Conservation (phyloP, 306 rosid genomes). For the Quercus cerris region DNA sequence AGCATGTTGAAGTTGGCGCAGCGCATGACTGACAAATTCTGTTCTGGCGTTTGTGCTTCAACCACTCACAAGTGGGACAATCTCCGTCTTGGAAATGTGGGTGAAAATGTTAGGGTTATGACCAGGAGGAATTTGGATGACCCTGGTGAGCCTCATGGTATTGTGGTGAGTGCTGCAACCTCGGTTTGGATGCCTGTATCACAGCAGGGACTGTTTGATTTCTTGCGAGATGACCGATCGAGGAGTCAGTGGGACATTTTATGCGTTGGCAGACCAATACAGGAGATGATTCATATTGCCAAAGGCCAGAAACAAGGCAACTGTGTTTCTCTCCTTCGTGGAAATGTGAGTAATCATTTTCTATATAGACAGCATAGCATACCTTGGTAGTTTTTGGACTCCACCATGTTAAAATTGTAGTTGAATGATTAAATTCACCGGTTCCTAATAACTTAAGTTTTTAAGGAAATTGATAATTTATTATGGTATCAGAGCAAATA, state of each 20-base stretch:
- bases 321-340: conserved; percentile 63
- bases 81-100: conserved; percentile 35
- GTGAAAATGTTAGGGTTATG: conserved; percentile 61
- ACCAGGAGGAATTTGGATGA: conserved; percentile 42
- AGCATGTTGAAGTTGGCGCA: conserved; percentile 68
- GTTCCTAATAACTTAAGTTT: too few species aligned
- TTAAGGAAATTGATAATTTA: too few species aligned
- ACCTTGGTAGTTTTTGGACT: background rate
- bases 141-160: conserved; percentile 59
- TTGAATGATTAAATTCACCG: too few species aligned
- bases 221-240: conserved; percentile 46
- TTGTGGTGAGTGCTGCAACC: conserved; percentile 74
- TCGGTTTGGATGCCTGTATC: conserved; percentile 74
- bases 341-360: conserved; percentile 43
- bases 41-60: conserved; percentile 65
- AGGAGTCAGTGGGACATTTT: conserved; percentile 76
- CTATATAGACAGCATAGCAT: background rate
- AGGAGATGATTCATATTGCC: conserved; percentile 53
- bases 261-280: conserved; percentile 45
- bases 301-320: conserved; percentile 62
- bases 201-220: conserved; percentile 52
- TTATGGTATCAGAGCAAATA: too few species aligned
- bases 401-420: background rate
- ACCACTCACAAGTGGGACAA: conserved; percentile 54
- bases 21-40: conserved; percentile 71